Conservation (phyloP, 176 grass and related monocot species). For the Rhynchospora tenuis region DNA sequence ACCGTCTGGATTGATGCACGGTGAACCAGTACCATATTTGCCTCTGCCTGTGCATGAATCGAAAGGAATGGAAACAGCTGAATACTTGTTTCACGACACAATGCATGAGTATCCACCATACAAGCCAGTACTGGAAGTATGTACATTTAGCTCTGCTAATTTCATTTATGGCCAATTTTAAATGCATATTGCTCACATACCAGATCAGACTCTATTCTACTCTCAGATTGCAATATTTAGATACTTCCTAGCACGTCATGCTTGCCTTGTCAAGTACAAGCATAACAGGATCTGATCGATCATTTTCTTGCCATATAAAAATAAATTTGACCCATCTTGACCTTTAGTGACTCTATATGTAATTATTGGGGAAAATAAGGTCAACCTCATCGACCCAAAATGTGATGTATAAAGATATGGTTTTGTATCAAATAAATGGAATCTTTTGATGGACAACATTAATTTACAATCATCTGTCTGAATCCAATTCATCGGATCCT, state of each 20-base stretch:
- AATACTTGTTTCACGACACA: conserved; percentile 24
- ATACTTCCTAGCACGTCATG: not conserved
- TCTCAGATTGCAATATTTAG: not conserved
- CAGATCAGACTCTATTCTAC: not conserved
- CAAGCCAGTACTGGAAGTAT: not conserved
- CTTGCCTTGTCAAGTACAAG: not conserved
- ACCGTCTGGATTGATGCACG: not conserved
- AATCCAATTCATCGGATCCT: not conserved
- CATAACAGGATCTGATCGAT: not conserved
- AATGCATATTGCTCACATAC: not conserved
- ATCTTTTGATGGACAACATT: no score
- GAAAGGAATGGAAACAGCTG: not conserved
- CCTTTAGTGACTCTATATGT: not conserved
- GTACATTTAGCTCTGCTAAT: conserved; percentile 16
- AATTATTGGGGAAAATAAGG: no score
- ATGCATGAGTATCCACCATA: conserved; percentile 4
- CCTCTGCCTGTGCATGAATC: not conserved
- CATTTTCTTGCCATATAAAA: not conserved
- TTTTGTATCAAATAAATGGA: no score
- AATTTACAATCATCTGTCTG: not conserved
- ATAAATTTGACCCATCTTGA: not conserved
- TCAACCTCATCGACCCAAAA: no score
- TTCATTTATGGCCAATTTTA: not conserved
- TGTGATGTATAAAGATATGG: no score
- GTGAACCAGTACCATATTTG: conserved; percentile 24